Conservation (phyloP, 257 asterid species). For the Avicennia marina region DNA sequence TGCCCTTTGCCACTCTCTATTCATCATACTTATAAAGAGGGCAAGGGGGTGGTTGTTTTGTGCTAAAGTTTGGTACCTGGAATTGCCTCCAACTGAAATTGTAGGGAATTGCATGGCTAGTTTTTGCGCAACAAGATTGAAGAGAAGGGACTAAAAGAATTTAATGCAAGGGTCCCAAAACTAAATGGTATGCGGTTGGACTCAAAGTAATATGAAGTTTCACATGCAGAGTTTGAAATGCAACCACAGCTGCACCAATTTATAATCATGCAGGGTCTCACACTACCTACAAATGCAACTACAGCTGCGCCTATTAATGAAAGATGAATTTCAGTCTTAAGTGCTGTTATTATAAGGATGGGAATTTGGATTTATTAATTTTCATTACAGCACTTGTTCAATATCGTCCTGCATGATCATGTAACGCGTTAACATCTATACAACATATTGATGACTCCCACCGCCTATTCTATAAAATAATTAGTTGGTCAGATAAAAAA, state of each 20-base stretch:
- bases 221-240: background rate
- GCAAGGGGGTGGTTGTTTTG: too few relatives aligned
- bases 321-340: background rate
- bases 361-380: too few relatives aligned
- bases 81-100: background rate
- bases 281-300: background rate
- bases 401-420: too few relatives aligned
- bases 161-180: conserved; percentile 44
- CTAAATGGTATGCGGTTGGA: conserved; percentile 42
- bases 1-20: too few relatives aligned
- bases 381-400: too few relatives aligned
- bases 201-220: conserved; percentile 7
- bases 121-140: conserved; percentile 1
- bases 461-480: background rate
- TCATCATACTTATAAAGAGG: too few relatives aligned
- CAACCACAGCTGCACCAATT: conserved; percentile 23
- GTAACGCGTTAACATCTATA: too few relatives aligned
- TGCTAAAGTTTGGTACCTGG: too few relatives aligned
- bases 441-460: background rate
- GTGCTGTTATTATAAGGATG: too few relatives aligned
- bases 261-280: background rate
- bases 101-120: conserved; percentile 22
- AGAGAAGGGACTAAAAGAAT: conserved; percentile 14
- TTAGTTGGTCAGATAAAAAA: background rate
- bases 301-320: background rate